A percentile compares a stretch with the other conserved stretches of the same genome.
These are phyloP conservation scores for Diaporthe ilicicola DNA, from an alignment of 2,329 filamentous ascomycete genomes.

Conservation along the genomic window DNA sequence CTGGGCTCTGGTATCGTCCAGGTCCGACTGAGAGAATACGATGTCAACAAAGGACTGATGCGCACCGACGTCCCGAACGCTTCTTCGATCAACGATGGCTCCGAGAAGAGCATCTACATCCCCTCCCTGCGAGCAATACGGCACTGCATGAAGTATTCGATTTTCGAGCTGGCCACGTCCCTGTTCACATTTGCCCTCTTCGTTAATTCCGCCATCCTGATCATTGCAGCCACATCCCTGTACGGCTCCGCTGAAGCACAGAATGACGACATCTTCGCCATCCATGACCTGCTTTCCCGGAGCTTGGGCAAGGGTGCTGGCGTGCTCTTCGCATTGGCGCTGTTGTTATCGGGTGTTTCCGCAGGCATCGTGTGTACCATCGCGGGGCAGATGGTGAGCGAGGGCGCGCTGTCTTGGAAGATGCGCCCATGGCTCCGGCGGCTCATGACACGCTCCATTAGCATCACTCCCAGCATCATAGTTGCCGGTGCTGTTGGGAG, in stretches of 20 bases:
- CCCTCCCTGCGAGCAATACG: slow-evolving; percentile 78
- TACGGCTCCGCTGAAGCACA: slow-evolving; percentile 69
- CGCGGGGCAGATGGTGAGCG: slow-evolving; percentile 86
- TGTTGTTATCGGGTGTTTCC: slow-evolving; percentile 81
- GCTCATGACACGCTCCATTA: slow-evolving; percentile 79
- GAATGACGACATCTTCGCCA: slow-evolving; percentile 82
- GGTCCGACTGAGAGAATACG: slow-evolving; percentile 70
- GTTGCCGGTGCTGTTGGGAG: slow-evolving; percentile 82
- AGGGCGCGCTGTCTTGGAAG: slow-evolving; percentile 81
- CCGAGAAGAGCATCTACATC: slow-evolving; percentile 68
- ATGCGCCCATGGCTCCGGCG: slow-evolving; percentile 81
- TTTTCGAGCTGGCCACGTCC: slow-evolving; percentile 73
- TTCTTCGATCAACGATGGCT: slow-evolving; percentile 43
- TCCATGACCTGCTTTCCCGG: slow-evolving; percentile 74
- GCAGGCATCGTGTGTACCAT: slow-evolving; percentile 92
- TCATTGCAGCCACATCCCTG: slow-evolving; percentile 81
- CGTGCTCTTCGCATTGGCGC: slow-evolving; percentile 82
- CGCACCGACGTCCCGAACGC: slow-evolving; percentile 44
- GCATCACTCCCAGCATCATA: slow-evolving; percentile 83
- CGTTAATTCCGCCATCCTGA: slow-evolving; percentile 83
- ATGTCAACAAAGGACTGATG: slow-evolving; percentile 63
- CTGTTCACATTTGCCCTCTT: slow-evolving; percentile 87
- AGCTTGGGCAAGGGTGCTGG: slow-evolving; percentile 80
- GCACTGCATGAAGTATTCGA: slow-evolving; percentile 77
- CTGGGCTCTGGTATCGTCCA: slow-evolving; percentile 76